Conservation (phyloP, 257 asterid species). For the Coffea canephora region DNA sequence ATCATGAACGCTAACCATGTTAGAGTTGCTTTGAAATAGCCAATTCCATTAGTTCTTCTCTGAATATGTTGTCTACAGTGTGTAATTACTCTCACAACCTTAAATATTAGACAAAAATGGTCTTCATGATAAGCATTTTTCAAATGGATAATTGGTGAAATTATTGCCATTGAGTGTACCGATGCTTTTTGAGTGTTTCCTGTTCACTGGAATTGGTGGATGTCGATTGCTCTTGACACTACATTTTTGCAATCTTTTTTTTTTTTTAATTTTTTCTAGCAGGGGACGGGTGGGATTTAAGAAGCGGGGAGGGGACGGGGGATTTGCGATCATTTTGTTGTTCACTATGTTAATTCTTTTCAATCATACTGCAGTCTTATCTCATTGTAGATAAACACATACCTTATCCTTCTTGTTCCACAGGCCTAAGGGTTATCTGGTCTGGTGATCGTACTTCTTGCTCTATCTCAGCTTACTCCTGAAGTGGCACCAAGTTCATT, state of each 20-base stretch:
- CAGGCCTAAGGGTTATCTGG: conserved; percentile 8
- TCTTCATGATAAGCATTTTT: too few relatives aligned
- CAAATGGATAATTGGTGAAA: too few relatives aligned
- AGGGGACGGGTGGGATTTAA: too few relatives aligned
- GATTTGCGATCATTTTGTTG: neutral
- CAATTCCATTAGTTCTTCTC: neutral
- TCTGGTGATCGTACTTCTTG: neutral
- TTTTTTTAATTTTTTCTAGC: too few relatives aligned
- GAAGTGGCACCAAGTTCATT: neutral
- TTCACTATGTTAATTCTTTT: neutral
- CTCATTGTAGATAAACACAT: neutral
- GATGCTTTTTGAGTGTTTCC: neutral
- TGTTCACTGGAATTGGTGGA: neutral
- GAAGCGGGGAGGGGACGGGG: too few relatives aligned
- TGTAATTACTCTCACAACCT: neutral
- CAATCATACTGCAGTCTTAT: neutral
- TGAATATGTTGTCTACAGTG: neutral
- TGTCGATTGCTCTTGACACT: neutral
- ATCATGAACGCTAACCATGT: neutral
- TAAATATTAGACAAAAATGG: neutral
- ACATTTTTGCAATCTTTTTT: neutral
- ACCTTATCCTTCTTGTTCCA: neutral
- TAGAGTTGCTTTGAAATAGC: neutral
- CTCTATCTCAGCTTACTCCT: neutral
- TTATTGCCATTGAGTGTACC: neutral